Evolutionary conservation across 441 rosid genomes (phyloP), one percentile per base, ranked within the genome.

Genomic region (Erysimum cheiri): DNA sequence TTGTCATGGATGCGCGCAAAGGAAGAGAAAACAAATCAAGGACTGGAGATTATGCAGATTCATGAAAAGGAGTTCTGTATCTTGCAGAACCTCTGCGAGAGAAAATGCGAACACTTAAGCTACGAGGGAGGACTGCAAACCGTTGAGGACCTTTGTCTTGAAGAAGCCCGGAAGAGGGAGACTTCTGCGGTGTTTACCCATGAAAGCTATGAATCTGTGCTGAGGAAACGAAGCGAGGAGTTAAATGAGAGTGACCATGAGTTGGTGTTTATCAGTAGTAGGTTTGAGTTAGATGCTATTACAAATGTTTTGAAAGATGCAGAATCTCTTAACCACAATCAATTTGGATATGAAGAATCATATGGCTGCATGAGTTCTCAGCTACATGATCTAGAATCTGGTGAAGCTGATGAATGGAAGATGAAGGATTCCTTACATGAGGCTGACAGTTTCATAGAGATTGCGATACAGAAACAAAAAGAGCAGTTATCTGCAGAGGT

Each of bases 401-500:
- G 93, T 52, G 91, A 90, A 83, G 85, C 78, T 55, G 84, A 75
- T 78, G 92, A 84, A 40, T 85, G 90, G 92, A 80, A 86, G 81
- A 77, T 80, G 54, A 90, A 80, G 80, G 91, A 87, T 50, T 82
- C 77, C 77, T 65, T 75, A 70, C 85, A 84, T 81, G 94, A 87
- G 77, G 70, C 86, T 46, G 91, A 90, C 73, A 79, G 85, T 67
- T 87, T 84, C 76, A 80, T 94, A 70, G 96, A 88, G 82, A 84
- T 78, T 81, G 86, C 88, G 24, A 86, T 92, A 56, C 91, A 86
- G 83, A 85, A 85, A 57, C 97, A 87, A 74, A 94, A 92, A 79
- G 96, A 88, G 62, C 91, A 88, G 52, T 75, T 85, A 67, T 84
- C 91, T 32, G 77, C 81, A 17, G 97, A 94, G 97, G 99, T 94